A percentile compares a stretch with the other conserved stretches of the same genome.
These are phyloP conservation scores for Neopestalotiopsis sp. DNA, from an alignment of 2,329 filamentous ascomycete species.

Conservation along the genomic window DNA sequence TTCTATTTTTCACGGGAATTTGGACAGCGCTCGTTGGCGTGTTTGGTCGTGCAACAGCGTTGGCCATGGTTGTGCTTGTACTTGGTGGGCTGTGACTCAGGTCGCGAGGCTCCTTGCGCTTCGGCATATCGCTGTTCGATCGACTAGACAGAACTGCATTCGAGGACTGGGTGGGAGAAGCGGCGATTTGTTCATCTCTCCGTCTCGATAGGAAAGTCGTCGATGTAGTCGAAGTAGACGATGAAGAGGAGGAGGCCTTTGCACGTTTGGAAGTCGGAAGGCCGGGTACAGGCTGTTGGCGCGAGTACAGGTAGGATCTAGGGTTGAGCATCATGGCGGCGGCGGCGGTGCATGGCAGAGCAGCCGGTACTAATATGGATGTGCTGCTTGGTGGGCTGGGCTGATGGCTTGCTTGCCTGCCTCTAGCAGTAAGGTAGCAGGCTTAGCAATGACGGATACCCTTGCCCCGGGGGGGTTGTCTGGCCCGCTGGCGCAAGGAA, in stretches of 20 bases:
- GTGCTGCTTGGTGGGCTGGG: background rate
- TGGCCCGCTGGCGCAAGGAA: background rate
- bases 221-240: background rate
- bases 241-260: background rate
- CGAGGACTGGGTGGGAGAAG: slow-evolving; percentile 7
- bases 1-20: slow-evolving; percentile 53
- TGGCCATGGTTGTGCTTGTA: slow-evolving; percentile 34
- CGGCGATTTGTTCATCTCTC: slow-evolving; percentile 20
- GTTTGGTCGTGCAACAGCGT: slow-evolving; percentile 37
- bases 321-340: slow-evolving; percentile 16
- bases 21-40: slow-evolving; percentile 58
- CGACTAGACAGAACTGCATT: slow-evolving; percentile 15
- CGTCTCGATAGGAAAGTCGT: slow-evolving; percentile 24
- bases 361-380: background rate
- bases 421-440: too few relatives aligned
- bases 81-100: slow-evolving; percentile 31
- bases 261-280: slow-evolving; percentile 1
- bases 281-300: slow-evolving; percentile 10
- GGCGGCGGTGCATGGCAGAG: slow-evolving; percentile 14
- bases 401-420: background rate
- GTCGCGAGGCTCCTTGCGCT: slow-evolving; percentile 31
- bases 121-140: slow-evolving; percentile 28
- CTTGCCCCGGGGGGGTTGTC: background rate
- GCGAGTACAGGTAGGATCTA: slow-evolving; percentile 17
- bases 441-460: background rate